phyloP scores from a whole-genome alignment of 345 rosid genomes.

The Eucalyptus pauciflora region DNA sequence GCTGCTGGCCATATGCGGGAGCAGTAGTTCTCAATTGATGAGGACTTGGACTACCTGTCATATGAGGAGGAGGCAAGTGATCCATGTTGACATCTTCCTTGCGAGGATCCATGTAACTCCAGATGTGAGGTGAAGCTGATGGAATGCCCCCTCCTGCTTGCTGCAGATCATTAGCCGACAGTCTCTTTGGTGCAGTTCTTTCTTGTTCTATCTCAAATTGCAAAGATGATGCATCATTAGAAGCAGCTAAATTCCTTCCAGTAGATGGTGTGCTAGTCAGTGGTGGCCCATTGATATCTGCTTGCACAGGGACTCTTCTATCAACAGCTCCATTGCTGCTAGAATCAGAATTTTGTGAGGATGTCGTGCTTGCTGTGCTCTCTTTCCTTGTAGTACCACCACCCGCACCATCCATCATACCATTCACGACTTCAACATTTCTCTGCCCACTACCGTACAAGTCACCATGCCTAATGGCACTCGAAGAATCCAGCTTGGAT shows the following conservation, averaged over 20 bases:
- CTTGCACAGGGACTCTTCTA: conserved; percentile 16
- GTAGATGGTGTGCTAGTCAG: conserved; percentile 18
- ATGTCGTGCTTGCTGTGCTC: conserved; percentile 45
- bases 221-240: conserved; percentile 15
- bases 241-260: conserved; percentile 4
- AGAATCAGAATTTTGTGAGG: conserved; percentile 55
- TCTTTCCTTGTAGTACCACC: conserved; percentile 37
- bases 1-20: conserved; percentile 21
- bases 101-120: conserved; percentile 20
- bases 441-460: conserved; percentile 36
- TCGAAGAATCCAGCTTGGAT: conserved; percentile 30
- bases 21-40: conserved; percentile 16
- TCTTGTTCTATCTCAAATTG: conserved; percentile 32
- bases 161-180: conserved; percentile 19
- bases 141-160: conserved; percentile 14
- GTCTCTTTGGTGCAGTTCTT: conserved; percentile 26
- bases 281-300: conserved; percentile 15
- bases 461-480: conserved; percentile 33
- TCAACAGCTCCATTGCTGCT: conserved; percentile 40
- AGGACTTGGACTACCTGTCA: conserved; percentile 27
- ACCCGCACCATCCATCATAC: conserved; percentile 16
- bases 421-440: conserved; percentile 57
- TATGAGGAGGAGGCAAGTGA: conserved; percentile 18
- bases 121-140: conserved; percentile 7
- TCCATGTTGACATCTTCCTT: conserved; percentile 19